These are phyloP conservation scores for Pseudogymnoascus sp. DNA, from an alignment of 2,329 filamentous ascomycete species.

Conservation along the genomic window DNA sequence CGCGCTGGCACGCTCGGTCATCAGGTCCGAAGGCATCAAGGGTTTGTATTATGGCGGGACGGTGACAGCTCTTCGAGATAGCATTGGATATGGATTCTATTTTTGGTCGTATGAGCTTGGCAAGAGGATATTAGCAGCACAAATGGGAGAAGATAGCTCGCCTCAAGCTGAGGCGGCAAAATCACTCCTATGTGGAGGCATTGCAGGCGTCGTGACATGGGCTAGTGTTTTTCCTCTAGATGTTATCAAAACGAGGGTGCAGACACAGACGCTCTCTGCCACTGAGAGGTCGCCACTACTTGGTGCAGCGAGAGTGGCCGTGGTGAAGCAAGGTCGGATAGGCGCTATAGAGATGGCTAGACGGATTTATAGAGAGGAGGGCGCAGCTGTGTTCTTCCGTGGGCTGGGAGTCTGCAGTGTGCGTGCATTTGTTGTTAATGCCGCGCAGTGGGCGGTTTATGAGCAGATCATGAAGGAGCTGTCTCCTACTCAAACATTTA, in stretches of 20 bases:
- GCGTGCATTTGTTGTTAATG: slow-evolving; percentile 86
- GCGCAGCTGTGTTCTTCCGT: slow-evolving; percentile 59
- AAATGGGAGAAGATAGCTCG: slow-evolving; percentile 17
- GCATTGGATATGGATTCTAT: slow-evolving; percentile 94
- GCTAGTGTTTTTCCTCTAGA: slow-evolving; percentile 85
- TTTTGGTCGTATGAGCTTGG: slow-evolving; percentile 87
- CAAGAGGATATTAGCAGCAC: slow-evolving; percentile 47
- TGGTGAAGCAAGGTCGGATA: slow-evolving; percentile 27
- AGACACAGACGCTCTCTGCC: slow-evolving; percentile 52
- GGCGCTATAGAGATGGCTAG: slow-evolving; percentile 58
- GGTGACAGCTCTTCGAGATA: slow-evolving; percentile 76
- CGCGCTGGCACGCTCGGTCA: slow-evolving; percentile 45
- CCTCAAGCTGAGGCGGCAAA: slow-evolving; percentile 48
- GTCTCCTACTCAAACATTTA: background rate
- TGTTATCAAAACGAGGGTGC: slow-evolving; percentile 86
- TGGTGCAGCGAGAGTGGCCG: slow-evolving; percentile 16
- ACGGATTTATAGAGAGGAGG: slow-evolving; percentile 58
- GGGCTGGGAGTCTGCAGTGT: slow-evolving; percentile 75
- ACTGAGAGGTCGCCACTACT: slow-evolving; percentile 28
- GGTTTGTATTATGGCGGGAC: slow-evolving; percentile 76
- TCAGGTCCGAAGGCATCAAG: slow-evolving; percentile 50
- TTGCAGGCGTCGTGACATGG: slow-evolving; percentile 87
- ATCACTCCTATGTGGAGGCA: slow-evolving; percentile 72
- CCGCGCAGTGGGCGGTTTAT: slow-evolving; percentile 86
- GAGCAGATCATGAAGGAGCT: slow-evolving; percentile 73